phyloP scores from a whole-genome alignment of 2,329 filamentous ascomycete genomes.

The Parastagonospora nodorum region DNA sequence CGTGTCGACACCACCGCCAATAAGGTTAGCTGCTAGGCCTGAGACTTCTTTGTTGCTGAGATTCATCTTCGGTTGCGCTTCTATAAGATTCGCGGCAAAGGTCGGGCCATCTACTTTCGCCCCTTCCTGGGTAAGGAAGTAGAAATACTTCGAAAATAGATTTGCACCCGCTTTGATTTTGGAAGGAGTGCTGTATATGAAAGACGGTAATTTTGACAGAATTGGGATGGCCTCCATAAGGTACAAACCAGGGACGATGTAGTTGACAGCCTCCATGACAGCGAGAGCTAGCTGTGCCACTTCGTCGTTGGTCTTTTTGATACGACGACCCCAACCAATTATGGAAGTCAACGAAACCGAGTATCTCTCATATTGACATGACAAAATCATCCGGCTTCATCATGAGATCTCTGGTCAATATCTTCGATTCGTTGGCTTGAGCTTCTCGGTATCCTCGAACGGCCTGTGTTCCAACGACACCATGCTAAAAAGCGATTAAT shows the following conservation, averaged over 20 bases:
- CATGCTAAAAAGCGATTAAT: background rate
- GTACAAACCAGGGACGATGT: slow-evolving; percentile 12
- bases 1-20: slow-evolving; percentile 30
- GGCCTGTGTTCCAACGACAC: slow-evolving; percentile 18
- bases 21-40: slow-evolving; percentile 1
- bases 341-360: slow-evolving; percentile 13
- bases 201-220: slow-evolving; percentile 7
- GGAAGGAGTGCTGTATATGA: slow-evolving; percentile 8
- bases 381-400: slow-evolving; percentile 8
- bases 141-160: slow-evolving; percentile 10
- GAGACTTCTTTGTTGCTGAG: slow-evolving; percentile 5
- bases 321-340: slow-evolving; percentile 20
- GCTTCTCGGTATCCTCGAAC: slow-evolving; percentile 14
- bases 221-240: slow-evolving; percentile 17
- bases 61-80: background rate
- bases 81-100: slow-evolving; percentile 9
- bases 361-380: slow-evolving; percentile 20
- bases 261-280: slow-evolving; percentile 15
- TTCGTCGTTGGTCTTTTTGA: slow-evolving; percentile 4
- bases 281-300: slow-evolving; percentile 13
- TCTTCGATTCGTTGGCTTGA: slow-evolving; percentile 17
- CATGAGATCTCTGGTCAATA: slow-evolving; percentile 17
- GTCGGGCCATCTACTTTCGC: background rate
- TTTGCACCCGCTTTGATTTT: slow-evolving; percentile 1
- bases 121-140: slow-evolving; percentile 11